phyloP scores from a whole-genome alignment of 2,329 filamentous ascomycete genomes.

The Truncatella angustata region DNA sequence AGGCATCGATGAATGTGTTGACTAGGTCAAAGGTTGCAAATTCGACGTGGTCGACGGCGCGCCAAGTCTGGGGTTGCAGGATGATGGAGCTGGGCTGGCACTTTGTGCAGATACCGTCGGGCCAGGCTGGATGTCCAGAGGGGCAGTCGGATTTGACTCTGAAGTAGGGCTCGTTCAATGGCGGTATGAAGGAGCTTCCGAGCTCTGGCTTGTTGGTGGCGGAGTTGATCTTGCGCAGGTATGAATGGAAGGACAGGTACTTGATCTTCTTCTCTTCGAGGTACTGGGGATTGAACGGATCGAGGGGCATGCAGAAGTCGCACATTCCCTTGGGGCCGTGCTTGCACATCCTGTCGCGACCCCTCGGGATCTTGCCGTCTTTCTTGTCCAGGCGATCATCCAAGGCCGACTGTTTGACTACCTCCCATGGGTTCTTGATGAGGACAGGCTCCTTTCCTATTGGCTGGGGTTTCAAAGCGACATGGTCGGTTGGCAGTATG shows the following conservation, averaged over 20 bases:
- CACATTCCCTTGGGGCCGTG: constrained; percentile 98
- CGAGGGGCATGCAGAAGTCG: constrained; percentile 96
- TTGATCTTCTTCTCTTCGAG: constrained; percentile 97
- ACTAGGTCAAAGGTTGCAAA: constrained; percentile 84
- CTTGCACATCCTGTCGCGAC: constrained; percentile 65
- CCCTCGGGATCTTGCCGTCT: constrained; percentile 62
- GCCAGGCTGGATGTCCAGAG: constrained; percentile 89
- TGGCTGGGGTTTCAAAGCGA: constrained; percentile 59
- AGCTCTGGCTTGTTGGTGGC: constrained; percentile 95
- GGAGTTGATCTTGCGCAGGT: constrained; percentile 92
- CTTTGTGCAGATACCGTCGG: constrained; percentile 95
- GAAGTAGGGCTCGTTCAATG: constrained; percentile 88
- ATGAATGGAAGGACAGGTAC: constrained; percentile 92
- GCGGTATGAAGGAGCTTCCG: constrained; percentile 93
- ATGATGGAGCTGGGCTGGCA: constrained; percentile 98
- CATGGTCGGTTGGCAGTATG: constrained; percentile 66
- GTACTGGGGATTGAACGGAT: constrained; percentile 88
- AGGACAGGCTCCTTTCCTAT: constrained; percentile 51
- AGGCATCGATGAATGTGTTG: constrained; percentile 87
- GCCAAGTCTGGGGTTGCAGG: constrained; percentile 86
- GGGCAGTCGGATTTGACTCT: constrained; percentile 87
- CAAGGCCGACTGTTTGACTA: constrained; percentile 80
- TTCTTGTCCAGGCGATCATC: constrained; percentile 84
- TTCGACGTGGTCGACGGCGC: constrained; percentile 98
- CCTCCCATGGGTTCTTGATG: constrained; percentile 90